These are phyloP conservation scores for Mycotypha africana DNA, from an alignment of 371 early-diverging fungal genomes.

Conservation along the genomic window DNA sequence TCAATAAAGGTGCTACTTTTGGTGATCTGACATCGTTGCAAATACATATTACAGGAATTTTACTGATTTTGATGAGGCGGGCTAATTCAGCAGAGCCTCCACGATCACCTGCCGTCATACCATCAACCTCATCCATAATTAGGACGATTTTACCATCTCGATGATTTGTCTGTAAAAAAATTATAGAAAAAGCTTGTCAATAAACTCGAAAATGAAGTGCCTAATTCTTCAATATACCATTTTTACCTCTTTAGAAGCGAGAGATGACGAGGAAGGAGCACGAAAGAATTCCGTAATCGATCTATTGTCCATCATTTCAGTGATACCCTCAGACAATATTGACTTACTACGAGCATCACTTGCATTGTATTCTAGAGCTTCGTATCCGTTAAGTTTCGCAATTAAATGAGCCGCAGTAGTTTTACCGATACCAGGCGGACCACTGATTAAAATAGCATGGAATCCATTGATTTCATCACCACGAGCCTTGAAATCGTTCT, in stretches of 20 bases:
- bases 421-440: conserved; percentile 99
- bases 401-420: conserved; percentile 95
- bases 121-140: conserved; percentile 99
- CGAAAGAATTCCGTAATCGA: conserved; percentile 71
- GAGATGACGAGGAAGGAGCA: too few relatives aligned
- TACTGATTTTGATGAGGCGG: conserved; percentile 85
- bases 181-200: too few relatives aligned
- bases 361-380: conserved; percentile 98
- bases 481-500: conserved; percentile 10
- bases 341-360: conserved; percentile 97
- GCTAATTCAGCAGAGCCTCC: conserved; percentile 96
- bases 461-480: conserved; percentile 15
- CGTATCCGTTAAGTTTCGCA: conserved; percentile 74
- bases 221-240: too few relatives aligned
- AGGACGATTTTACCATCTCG: conserved; percentile 69
- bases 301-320: conserved; percentile 58
- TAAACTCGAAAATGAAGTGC: too few relatives aligned
- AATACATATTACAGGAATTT: conserved; percentile 98
- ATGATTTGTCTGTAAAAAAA: too few relatives aligned
- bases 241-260: too few relatives aligned
- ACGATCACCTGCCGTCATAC: conserved; percentile 98
- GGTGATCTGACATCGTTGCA: conserved; percentile 94
- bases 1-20: conserved; percentile 89
- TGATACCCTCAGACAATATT: conserved; percentile 60
- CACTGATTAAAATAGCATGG: conserved; percentile 88